phyloP scores from a whole-genome alignment of 2,329 filamentous ascomycete genomes.

The Magnaporthales sp. region DNA sequence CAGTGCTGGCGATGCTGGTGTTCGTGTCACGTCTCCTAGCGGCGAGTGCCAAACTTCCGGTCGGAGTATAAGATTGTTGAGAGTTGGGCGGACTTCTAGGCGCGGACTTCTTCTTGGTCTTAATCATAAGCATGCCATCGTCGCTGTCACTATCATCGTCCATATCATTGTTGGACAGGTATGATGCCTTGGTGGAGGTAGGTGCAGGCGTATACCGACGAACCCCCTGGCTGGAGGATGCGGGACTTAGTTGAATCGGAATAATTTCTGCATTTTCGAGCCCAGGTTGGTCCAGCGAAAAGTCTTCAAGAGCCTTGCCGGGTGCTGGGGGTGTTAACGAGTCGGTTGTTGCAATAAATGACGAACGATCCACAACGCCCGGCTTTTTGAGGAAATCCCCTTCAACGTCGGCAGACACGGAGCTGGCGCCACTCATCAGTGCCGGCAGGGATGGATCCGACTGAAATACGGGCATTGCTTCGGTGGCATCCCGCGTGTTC shows the following conservation, averaged over 20 bases:
- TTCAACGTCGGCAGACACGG: slow-evolving; percentile 54
- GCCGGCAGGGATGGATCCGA: slow-evolving; percentile 58
- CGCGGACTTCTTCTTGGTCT: slow-evolving; percentile 29
- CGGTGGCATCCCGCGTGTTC: slow-evolving; percentile 31
- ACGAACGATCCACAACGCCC: slow-evolving; percentile 32
- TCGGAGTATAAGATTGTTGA: slow-evolving; percentile 9
- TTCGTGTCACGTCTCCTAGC: slow-evolving; percentile 43
- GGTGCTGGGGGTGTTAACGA: slow-evolving; percentile 45
- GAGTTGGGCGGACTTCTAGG: background rate
- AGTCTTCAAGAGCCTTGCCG: slow-evolving; percentile 33
- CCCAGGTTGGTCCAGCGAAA: slow-evolving; percentile 33
- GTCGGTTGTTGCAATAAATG: slow-evolving; percentile 42
- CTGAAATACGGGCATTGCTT: slow-evolving; percentile 44
- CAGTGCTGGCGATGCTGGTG: slow-evolving; percentile 51
- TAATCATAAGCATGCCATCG: slow-evolving; percentile 45
- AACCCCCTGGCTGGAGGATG: background rate
- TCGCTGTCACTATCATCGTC: slow-evolving; percentile 45
- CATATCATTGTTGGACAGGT: slow-evolving; percentile 22
- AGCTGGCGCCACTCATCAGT: slow-evolving; percentile 54
- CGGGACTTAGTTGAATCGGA: slow-evolving; percentile 15
- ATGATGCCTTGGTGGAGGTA: background rate
- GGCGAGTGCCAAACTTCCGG: slow-evolving; percentile 20
- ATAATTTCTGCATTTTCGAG: slow-evolving; percentile 15
- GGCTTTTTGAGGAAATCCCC: slow-evolving; percentile 48
- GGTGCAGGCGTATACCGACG: background rate